phyloP scores from a whole-genome alignment of 176 grass and related monocot genomes.

The Dactylis glomerata region DNA sequence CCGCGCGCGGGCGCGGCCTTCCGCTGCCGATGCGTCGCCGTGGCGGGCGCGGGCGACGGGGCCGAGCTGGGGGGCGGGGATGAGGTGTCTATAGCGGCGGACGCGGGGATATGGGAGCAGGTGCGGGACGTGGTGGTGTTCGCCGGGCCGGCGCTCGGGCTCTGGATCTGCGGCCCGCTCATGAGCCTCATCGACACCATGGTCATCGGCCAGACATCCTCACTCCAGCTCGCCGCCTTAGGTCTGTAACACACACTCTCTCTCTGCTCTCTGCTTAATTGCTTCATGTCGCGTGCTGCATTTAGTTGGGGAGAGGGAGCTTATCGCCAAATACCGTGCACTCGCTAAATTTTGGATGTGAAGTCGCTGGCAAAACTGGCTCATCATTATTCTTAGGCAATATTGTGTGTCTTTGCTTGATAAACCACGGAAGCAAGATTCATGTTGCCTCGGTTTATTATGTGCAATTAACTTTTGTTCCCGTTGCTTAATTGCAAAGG shows the following conservation, averaged over 20 bases:
- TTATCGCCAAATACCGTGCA: too few relatives aligned
- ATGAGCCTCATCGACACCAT: conserved; percentile 99
- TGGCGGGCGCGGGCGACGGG: neutral
- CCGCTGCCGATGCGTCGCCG: neutral
- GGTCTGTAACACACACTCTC: conserved; percentile 1
- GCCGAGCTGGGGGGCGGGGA: neutral
- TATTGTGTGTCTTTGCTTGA: too few relatives aligned
- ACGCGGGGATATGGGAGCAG: conserved; percentile 57
- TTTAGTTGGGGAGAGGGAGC: neutral
- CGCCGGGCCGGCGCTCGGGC: conserved; percentile 65
- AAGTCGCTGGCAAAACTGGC: too few relatives aligned
- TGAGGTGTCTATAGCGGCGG: neutral
- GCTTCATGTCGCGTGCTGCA: neutral
- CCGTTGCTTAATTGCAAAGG: too few relatives aligned
- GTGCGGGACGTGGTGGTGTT: conserved; percentile 73
- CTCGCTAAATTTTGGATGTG: too few relatives aligned
- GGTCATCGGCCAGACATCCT: conserved; percentile 84
- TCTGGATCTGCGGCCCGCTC: conserved; percentile 82
- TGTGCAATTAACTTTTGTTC: too few relatives aligned
- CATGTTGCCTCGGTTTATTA: too few relatives aligned
- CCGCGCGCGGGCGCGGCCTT: neutral
- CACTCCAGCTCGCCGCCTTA: conserved; percentile 76
- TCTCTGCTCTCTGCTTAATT: neutral
- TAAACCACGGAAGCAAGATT: too few relatives aligned
- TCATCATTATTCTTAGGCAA: too few relatives aligned